phyloP scores from a whole-genome alignment of 1,139 yeast genomes.

The Yamadazyma taylorii region DNA sequence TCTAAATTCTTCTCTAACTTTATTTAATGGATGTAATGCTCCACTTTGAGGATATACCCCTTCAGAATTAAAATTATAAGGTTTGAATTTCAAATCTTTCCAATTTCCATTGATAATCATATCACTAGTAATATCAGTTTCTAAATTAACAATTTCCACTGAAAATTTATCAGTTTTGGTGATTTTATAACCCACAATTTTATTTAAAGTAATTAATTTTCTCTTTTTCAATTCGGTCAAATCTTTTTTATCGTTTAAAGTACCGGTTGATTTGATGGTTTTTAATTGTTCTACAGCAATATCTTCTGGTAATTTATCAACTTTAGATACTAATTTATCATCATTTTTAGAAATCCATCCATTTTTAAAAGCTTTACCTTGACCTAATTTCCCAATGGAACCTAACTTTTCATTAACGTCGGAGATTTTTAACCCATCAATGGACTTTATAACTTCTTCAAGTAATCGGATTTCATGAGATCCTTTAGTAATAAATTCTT shows the following conservation, averaged over 20 bases:
- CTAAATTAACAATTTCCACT: constrained; percentile 73
- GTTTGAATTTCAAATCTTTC: constrained; percentile 84
- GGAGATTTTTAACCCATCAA: constrained; percentile 78
- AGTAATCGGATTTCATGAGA: constrained; percentile 88
- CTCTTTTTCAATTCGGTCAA: constrained; percentile 89
- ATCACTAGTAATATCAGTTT: constrained; percentile 92
- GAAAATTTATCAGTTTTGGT: constrained; percentile 84
- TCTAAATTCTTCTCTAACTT: constrained; percentile 96
- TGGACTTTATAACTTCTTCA: constrained; percentile 67
- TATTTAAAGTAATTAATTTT: constrained; percentile 73
- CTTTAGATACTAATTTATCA: constrained; percentile 68
- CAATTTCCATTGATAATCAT: constrained; percentile 82
- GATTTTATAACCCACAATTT: constrained; percentile 73
- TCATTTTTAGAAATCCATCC: constrained; percentile 94
- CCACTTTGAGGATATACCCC: constrained; percentile 87
- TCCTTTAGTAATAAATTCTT: constrained; percentile 74
- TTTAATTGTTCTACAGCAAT: constrained; percentile 64
- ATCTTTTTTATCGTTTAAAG: constrained; percentile 61
- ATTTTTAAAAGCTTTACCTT: constrained; percentile 97
- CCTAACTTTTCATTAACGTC: constrained; percentile 83
- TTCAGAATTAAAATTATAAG: constrained; percentile 94
- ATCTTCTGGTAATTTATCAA: constrained; percentile 56
- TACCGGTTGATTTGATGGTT: constrained; percentile 58
- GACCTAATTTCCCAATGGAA: constrained; percentile 84
- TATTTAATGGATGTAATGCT: constrained; percentile 93